phyloP scores from a whole-genome alignment of 305 asterid species.

The Nicotiana rustica region DNA sequence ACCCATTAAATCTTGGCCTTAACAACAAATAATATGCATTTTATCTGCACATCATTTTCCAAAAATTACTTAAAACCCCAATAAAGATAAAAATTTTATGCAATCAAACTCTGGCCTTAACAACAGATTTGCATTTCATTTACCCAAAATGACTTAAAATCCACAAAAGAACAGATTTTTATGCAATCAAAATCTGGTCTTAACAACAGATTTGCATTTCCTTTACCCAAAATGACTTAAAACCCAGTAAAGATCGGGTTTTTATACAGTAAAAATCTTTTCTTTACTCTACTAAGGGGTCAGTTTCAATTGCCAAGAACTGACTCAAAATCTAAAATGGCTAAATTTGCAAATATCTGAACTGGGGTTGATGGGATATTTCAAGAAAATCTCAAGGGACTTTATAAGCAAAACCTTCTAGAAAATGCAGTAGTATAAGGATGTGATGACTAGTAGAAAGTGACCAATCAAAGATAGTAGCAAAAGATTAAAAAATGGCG shows the following conservation, averaged over 20 bases:
- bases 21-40: conserved; percentile 38
- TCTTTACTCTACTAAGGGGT: not conserved
- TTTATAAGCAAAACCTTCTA: not conserved
- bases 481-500: too few species aligned
- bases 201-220: too few species aligned
- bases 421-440: not conserved
- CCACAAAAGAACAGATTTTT: too few species aligned
- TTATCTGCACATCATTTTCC: conserved; percentile 7
- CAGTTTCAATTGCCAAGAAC: conserved; percentile 16
- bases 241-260: too few species aligned
- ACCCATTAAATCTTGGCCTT: conserved; percentile 46
- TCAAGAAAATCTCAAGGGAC: not conserved
- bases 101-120: not conserved
- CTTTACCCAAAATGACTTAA: too few species aligned
- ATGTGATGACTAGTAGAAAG: not conserved
- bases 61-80: not conserved
- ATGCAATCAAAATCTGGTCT: too few species aligned
- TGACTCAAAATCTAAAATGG: not conserved
- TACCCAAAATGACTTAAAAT: too few species aligned
- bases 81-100: not conserved
- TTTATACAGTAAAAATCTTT: not conserved
- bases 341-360: conserved; percentile 8
- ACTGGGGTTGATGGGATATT: conserved; percentile 31
- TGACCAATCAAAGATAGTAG: too few species aligned
- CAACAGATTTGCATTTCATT: too few species aligned